Evolutionary conservation across 306 rosid species (phyloP), one percentile per base, ranked within the genome.

Genomic region (Dryas alaskensis): DNA sequence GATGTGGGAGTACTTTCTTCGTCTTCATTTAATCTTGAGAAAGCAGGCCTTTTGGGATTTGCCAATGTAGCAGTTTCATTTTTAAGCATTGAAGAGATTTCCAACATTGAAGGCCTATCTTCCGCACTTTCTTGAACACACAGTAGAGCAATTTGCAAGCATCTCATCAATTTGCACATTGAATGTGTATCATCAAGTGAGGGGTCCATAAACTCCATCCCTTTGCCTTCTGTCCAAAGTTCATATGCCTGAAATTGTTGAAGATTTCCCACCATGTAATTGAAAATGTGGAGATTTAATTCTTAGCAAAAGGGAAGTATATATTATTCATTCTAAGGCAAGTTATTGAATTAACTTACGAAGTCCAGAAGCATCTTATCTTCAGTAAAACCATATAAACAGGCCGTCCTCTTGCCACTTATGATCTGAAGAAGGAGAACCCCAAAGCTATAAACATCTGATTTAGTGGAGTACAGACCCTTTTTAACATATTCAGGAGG

Each of bases 351-450:
- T 46, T 52, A 46, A 63, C 84, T 72, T 63, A 82, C 89, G 51
- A 70, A 82, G 4, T 80, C 85, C 4, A 72, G 48, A 53, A 82
- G 75, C 64, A 45, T 68, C 7, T 75, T 10, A 22, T 63, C 31
- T 64, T 78, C 75, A 11, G 43, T 7, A 2, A n/a, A 10, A 9
- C 87, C 81, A 43, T 80, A 80, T 4, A 3, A 10, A 0, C 8
- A 2, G 42, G 57, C 5, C 16, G 3, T 69, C 69, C 55, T 80
- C 62, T 54, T 78, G 17, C 84, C 84, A 73, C 90, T 78, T 16
- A 86, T 78, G n/a, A 78, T 83, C 39, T 83, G 86, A 3, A 83
- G 65, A 37, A 83, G 82, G 3, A 83, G 65, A 31, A 84, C 73
- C 16, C 86, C 84, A 73, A 84, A 84, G 42, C 84, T 81, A 9